Conservation (phyloP, 768 basidiomycete species). For the Mycena pura region DNA sequence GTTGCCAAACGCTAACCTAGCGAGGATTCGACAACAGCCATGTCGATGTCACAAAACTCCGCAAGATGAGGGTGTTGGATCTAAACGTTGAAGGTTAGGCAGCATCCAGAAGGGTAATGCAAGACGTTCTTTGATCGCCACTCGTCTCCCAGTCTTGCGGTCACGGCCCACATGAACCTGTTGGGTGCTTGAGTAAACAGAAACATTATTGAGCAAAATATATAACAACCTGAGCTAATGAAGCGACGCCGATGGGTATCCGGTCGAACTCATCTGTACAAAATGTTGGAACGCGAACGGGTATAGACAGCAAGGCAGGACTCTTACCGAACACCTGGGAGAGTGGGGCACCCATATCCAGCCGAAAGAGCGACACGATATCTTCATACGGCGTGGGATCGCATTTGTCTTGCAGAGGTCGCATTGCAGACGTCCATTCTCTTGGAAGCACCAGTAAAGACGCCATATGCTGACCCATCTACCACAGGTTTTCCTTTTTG, state of each 20-base stretch:
- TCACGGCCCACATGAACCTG: slow-evolving; percentile 83
- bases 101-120: slow-evolving; percentile 5
- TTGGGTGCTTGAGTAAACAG: too few species aligned
- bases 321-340: slow-evolving; percentile 67
- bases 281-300: not conserved
- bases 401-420: slow-evolving; percentile 87
- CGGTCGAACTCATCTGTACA: slow-evolving; percentile 72
- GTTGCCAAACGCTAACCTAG: slow-evolving; percentile 51
- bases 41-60: slow-evolving; percentile 92
- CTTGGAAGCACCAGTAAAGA: slow-evolving; percentile 59
- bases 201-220: not conserved
- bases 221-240: slow-evolving; percentile 77
- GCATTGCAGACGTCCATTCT: slow-evolving; percentile 61
- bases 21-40: slow-evolving; percentile 81
- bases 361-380: slow-evolving; percentile 74
- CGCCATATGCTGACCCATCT: slow-evolving; percentile 90
- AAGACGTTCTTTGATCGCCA: slow-evolving; percentile 81
- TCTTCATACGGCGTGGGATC: slow-evolving; percentile 85
- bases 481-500: slow-evolving; percentile 1
- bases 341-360: slow-evolving; percentile 79
- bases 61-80: slow-evolving; percentile 92
- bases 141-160: slow-evolving; percentile 70
- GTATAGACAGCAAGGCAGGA: too few species aligned
- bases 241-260: slow-evolving; percentile 92
- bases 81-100: slow-evolving; percentile 42